Base-by-base conservation (phyloP, 2,329 filamentous ascomycete genomes). In the Cladophialophora yegresii region DNA sequence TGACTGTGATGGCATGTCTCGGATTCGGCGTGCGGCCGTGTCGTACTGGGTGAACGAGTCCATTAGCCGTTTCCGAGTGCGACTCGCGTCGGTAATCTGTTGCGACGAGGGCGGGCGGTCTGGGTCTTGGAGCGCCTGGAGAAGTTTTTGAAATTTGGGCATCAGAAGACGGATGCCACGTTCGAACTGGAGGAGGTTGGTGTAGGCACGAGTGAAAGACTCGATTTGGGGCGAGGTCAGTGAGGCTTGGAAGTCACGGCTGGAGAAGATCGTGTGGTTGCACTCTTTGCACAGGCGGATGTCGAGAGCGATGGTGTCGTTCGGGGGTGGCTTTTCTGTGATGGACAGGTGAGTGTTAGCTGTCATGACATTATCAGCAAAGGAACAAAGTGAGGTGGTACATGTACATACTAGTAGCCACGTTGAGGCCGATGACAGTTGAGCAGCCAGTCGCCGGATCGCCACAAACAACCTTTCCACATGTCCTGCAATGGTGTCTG, bases 271-370 rank as follows among this genome's bases (percentile, higher is more conserved):
- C 0, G 85, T 90, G 33, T 84, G 78, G 69, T 84, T 92, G 80
- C 95, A 99, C 62, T 96, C 92, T 72, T 89, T 90, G 77, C 95
- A 99, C 85, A 99, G 93, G 49, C 95, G 87, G 16, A 99, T 81
- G 73, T 96, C 91, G 50, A 98, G 78, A 60, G 85, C 87, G 49
- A 96, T 76, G 67, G 71, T 76, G 68, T 71, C 81, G 79, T 68
- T 80, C 76, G 65, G 60, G 7, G 67, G 40, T 9, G 67, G 62
- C 61, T 73, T 72, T 67, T 72, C 71, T 66, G 70, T 67, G 28
- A 54, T 43, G 30, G 59, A 61, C 53, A 61, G 43, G 61, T 45
- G 57, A 22, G 49, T 63, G 65, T 71, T 69, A 70, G 30, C 69
- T 68, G 22, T 60, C 56, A 50, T 20, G 20, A 30, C 58, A 22